Evolutionary conservation across 768 basidiomycete genomes (phyloP), one percentile per base, ranked within the genome.

Genomic region (Leccinum incarnatum): DNA sequence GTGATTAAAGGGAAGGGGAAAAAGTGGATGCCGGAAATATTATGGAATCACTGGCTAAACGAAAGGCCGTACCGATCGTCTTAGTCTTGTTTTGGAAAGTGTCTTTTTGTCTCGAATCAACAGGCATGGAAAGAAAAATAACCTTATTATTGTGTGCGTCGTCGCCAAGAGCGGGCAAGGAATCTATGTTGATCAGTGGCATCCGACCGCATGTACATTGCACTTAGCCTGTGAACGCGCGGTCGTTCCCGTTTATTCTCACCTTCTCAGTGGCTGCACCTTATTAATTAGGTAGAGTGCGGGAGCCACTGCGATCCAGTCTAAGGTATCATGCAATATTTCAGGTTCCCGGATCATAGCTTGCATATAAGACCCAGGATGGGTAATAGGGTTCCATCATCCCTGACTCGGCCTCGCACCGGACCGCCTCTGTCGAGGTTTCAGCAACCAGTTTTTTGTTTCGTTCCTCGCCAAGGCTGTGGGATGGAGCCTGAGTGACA

Each of bases 101-200:
- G 36, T 12, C 11, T 37, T 17, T 52, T 27, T 50, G 29, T 50
- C 29, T 54, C 19, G 17, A 29, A 47, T 23, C 2, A 19, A 19
- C n/a, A 19, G 49, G 9, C 29, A 50, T 51, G 19, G 40, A 57
- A 36, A 50, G 25, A 48, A 36, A 25, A 19, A 15, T 12, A 47
- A 47, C 10, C 29, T 29, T 29, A 29, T 25, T 25, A 25, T 9
- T 29, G 34, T 10, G 9, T 11, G 32, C n/a, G n/a, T 42, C 61
- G 54, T 62, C 51, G 42, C 46, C 60, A 52, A 29, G 42, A 49
- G 37, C 34, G 32, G 37, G 40, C 36, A 30, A 9, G 40, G 21
- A 49, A 9, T 17, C 10, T 42, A 30, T 45, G 11, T 37, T 37
- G 30, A 30, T 34, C 55, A 51, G 49, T 62, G 61, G 32, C 37